Evolutionary conservation across 306 rosid genomes (phyloP).

Genomic region (Rosa persica): DNA sequence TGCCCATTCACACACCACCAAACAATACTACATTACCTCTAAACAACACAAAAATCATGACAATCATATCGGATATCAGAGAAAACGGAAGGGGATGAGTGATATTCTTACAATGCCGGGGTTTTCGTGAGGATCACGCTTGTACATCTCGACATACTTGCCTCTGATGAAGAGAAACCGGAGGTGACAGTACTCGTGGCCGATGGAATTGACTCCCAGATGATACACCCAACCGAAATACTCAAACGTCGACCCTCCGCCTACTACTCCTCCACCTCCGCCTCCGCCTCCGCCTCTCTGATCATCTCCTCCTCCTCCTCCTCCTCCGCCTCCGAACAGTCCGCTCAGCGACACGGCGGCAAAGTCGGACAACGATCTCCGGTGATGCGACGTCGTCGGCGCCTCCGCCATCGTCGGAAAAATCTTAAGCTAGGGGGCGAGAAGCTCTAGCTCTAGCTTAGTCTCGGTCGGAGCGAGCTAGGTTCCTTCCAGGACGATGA

Average conservation of each 20-base stretch:
- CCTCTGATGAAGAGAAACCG: slow-evolving; percentile 75
- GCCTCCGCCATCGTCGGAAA: not conserved
- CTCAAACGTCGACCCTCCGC: slow-evolving; percentile 46
- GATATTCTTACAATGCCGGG: slow-evolving; percentile 64
- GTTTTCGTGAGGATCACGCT: slow-evolving; percentile 78
- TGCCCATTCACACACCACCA: slow-evolving; percentile 17
- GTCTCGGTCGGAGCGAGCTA: not conserved
- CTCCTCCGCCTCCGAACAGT: not conserved
- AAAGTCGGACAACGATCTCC: not conserved
- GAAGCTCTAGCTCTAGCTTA: not conserved
- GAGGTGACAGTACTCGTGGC: slow-evolving; percentile 73
- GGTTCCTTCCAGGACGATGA: not conserved
- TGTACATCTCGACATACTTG: slow-evolving; percentile 67
- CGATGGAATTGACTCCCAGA: slow-evolving; percentile 74
- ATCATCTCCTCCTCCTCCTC: not conserved
- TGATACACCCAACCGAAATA: slow-evolving; percentile 91
- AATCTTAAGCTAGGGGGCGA: not conserved
- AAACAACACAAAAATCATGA: too few relatives aligned
- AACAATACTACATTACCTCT: not conserved
- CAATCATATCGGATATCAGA: too few relatives aligned
- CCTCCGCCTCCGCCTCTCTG: not conserved
- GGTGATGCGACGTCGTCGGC: not conserved
- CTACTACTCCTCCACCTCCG: slow-evolving; percentile 13
- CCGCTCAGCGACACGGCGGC: not conserved
- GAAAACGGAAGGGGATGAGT: not conserved